These are phyloP conservation scores for Furcasterigmium sp. DNA, from an alignment of 2,329 filamentous ascomycete genomes.

Conservation along the genomic window DNA sequence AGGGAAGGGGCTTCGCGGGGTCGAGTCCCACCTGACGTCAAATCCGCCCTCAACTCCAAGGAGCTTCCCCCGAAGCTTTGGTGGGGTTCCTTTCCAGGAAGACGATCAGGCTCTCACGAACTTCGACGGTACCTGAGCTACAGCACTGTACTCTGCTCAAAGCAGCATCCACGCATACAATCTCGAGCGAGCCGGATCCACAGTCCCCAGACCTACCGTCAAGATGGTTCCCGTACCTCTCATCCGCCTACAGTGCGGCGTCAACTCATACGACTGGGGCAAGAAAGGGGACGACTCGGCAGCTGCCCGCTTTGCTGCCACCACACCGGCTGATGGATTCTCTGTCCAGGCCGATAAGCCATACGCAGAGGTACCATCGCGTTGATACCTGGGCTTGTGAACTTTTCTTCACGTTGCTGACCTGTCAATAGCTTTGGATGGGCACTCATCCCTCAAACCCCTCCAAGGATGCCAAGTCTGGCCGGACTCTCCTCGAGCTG, in stretches of 20 bases:
- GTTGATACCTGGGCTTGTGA: no score
- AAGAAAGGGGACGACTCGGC: constrained; percentile 86
- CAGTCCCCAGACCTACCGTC: no score
- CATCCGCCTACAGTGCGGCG: constrained; percentile 80
- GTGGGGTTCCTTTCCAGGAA: no score
- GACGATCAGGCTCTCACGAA: no score
- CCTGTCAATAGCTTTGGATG: constrained; percentile 87
- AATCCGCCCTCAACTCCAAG: no score
- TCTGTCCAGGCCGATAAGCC: constrained; percentile 80
- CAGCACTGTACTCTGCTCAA: no score
- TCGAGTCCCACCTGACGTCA: no score
- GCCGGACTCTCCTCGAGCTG: constrained; percentile 80
- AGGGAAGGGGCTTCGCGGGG: no score
- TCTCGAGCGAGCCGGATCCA: no score
- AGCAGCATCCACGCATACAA: no score
- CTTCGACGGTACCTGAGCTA: no score
- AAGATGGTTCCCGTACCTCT: constrained; percentile 73
- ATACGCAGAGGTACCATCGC: constrained; percentile 72
- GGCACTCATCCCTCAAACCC: constrained; percentile 95
- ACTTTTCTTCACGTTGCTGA: constrained; percentile 8
- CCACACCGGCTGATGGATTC: constrained; percentile 71
- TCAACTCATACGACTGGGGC: constrained; percentile 99
- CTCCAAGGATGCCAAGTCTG: constrained; percentile 80
- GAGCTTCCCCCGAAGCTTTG: no score
- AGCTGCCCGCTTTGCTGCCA: constrained; percentile 83